A percentile compares a stretch with the other conserved stretches of the same genome.
Conservation (phyloP, 768 basidiomycete species). For the Pholiota microspora region DNA sequence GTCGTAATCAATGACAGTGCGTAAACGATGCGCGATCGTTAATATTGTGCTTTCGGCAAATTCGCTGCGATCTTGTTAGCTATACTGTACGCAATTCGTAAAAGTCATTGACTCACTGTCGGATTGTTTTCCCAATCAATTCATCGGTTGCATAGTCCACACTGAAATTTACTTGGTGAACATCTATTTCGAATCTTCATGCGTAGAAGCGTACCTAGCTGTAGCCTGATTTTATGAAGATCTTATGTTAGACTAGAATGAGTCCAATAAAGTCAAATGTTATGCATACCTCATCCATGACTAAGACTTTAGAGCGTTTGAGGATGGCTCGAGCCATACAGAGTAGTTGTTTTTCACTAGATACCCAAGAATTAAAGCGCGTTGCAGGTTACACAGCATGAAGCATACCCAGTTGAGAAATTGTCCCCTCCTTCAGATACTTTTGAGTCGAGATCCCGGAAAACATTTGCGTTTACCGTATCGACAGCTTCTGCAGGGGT, state of each 20-base stretch:
- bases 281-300: slow-evolving; percentile 77
- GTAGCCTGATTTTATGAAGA: slow-evolving; percentile 14
- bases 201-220: slow-evolving; percentile 14
- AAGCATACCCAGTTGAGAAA: slow-evolving; percentile 55
- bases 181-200: not conserved
- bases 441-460: slow-evolving; percentile 43
- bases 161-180: slow-evolving; percentile 23
- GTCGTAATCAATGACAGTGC: slow-evolving; percentile 84
- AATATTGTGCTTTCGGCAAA: slow-evolving; percentile 81
- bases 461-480: slow-evolving; percentile 59
- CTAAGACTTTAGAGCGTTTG: slow-evolving; percentile 66
- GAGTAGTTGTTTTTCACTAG: slow-evolving; percentile 69
- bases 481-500: slow-evolving; percentile 42
- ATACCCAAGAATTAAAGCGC: not conserved
- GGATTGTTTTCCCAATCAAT: slow-evolving; percentile 73
- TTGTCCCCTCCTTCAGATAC: slow-evolving; percentile 78
- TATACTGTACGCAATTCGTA: no score
- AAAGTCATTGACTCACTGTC: slow-evolving; percentile 49
- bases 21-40: slow-evolving; percentile 78
- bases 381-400: no score
- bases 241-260: not conserved
- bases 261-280: not conserved
- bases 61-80: slow-evolving; percentile 39
- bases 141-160: slow-evolving; percentile 87
- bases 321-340: slow-evolving; percentile 87